Evolutionary conservation across 2,329 filamentous ascomycete species (phyloP).

Genomic region (Trichoderma semiorbis): DNA sequence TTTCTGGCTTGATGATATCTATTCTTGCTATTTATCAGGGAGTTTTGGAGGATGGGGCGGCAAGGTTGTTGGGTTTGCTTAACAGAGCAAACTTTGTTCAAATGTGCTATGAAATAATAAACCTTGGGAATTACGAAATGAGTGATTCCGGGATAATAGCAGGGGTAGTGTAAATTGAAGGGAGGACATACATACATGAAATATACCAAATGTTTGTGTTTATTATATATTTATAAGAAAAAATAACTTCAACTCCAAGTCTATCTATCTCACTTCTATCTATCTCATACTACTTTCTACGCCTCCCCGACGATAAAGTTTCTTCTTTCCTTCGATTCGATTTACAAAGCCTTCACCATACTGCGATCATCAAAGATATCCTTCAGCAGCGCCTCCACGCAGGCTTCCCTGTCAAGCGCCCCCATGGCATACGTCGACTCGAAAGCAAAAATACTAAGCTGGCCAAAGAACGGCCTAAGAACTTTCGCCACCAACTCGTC

Average conservation of each 20-base stretch:
- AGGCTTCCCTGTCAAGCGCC: constrained; percentile 60
- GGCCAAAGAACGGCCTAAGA: constrained; percentile 82
- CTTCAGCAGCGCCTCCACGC: constrained; percentile 60
- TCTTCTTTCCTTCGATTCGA: neutral
- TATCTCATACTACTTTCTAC: neutral
- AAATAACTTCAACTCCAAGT: neutral
- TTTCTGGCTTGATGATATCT: neutral
- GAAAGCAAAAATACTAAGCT: constrained; percentile 89
- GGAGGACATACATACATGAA: neutral
- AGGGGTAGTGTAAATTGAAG: neutral
- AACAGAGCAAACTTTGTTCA: neutral
- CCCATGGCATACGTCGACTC: constrained; percentile 90
- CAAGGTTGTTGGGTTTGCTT: neutral
- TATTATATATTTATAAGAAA: neutral
- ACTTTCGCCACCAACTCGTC: constrained; percentile 73
- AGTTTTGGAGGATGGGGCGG: neutral
- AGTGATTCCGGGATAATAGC: neutral
- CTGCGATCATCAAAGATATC: constrained; percentile 79
- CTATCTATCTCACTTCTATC: neutral
- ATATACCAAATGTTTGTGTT: neutral
- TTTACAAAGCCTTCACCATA: constrained; percentile 58
- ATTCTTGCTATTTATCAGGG: neutral
- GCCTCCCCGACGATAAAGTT: too few relatives aligned
- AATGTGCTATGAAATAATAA: neutral
- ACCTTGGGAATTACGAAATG: neutral